Evolutionary conservation across 306 rosid genomes (phyloP), one percentile per base, ranked within the genome.

Genomic region (Prinsepia uniflora): DNA sequence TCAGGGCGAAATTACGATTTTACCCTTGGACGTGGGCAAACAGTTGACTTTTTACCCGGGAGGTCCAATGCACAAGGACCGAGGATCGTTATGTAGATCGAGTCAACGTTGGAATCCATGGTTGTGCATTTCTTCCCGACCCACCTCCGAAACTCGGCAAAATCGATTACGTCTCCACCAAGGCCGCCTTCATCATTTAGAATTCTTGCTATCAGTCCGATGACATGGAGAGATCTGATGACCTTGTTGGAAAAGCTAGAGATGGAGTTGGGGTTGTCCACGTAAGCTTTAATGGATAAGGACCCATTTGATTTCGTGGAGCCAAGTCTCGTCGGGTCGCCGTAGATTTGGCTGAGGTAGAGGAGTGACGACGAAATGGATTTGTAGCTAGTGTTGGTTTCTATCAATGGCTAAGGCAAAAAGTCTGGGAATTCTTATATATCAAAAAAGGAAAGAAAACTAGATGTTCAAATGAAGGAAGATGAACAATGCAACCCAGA

Each of bases 141-240:
- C 63, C 97, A 75, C 67, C 92, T 87, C 24, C 97, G 74, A 58
- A 94, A 90, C 89, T 94, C 95, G 1, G 96, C 96, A 55, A 94
- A 94, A 72, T 94, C 97, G 30, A 94, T 65, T 3, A 83, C 50
- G 78, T 94, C 97, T 66, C 70, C 77, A 3, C 96, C 98, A 19
- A 94, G 90, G 60, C 98, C 96, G 44, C 98, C 98, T 82, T 94
- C 97, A n/a, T 87, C 90, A 57, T 86, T 87, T 8, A 90, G 18
- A 49, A 94, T 90, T 40, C 96, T 87, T 4, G 94, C 98, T 40
- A 90, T 70, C 18, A 94, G 83, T 3, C 97, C 95, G 39, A 90
- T 83, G 2, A 94, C 90, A 0, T 97, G 98, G 39, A 94, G 95
- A 2, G 96, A 85, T 6, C 97, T 97, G 43, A 94, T 82, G 76